Base-by-base conservation (phyloP, 2,329 filamentous ascomycete genomes). In the Fusarium nelsonii region DNA sequence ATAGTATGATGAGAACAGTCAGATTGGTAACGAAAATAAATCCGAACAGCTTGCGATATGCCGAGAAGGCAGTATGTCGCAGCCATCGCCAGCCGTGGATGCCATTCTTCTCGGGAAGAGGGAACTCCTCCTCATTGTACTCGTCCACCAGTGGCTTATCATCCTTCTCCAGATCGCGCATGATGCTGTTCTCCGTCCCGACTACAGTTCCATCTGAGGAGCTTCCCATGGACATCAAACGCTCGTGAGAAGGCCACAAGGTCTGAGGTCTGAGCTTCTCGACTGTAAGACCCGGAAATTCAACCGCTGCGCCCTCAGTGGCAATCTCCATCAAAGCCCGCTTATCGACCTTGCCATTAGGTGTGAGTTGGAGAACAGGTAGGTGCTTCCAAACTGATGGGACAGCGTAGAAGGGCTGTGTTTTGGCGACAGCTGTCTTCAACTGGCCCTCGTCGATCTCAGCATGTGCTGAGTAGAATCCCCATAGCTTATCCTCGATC, bases 21-120 rank as follows among this genome's bases (percentile, higher is more conserved):
- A 71, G 16, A 15, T 71, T 71, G 0, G 49, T 41, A 0, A 69
- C 3, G 2, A 71, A 70, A 30, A 71, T 71, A 18, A 70, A 32
- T 0, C 65, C 69, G 9, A 71, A 71, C 0, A 64, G 56, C 5
- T 64, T 70, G 32, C 69, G 65, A 16, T 71, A 71, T 2, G 66
- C 67, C 3, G 67, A 69, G 3, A 69, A 44, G 2, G 66, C 66
- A 20, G 56, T 56, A 4, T 69, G 53, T 1, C 67, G 67, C 2
- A 69, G 9, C 66, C 62, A 69, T 8, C 67, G 62, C 67, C 67
- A 69, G 3, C 67, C 67, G 5, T 70, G 66, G 2, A 70, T 23
- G 1, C 67, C 66, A 9, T 63, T 69, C 49, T 69, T 69, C 2
- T 56, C 62, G 0, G 66, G 66, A 1, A 69, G 34, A 3, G 44